phyloP scores from a whole-genome alignment of 1,139 yeast genomes.

The Candida smagusa region DNA sequence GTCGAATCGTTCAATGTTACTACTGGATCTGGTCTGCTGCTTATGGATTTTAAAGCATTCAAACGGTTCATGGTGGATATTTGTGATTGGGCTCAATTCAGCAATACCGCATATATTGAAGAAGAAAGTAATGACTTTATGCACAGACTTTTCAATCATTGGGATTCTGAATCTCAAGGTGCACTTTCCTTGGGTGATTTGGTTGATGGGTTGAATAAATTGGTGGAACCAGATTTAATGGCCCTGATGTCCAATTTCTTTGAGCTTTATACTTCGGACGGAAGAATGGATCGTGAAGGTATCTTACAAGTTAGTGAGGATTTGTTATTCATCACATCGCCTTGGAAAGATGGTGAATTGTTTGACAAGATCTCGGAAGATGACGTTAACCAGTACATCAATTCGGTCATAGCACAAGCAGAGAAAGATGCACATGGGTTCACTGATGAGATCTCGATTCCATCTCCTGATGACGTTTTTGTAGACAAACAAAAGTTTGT shows the following conservation, averaged over 20 bases:
- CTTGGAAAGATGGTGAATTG: slow-evolving; percentile 70
- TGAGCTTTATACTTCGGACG: slow-evolving; percentile 64
- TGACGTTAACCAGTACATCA: slow-evolving; percentile 62
- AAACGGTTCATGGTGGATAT: slow-evolving; percentile 72
- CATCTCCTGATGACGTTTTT: slow-evolving; percentile 55
- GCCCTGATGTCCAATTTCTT: slow-evolving; percentile 76
- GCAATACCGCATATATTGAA: slow-evolving; percentile 23
- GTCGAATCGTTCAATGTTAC: slow-evolving; percentile 65
- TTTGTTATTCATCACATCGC: slow-evolving; percentile 72
- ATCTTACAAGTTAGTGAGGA: slow-evolving; percentile 87
- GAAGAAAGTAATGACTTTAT: slow-evolving; percentile 49
- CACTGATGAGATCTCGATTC: slow-evolving; percentile 26
- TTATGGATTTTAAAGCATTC: slow-evolving; percentile 73
- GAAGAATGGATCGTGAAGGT: slow-evolving; percentile 71
- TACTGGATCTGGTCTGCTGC: slow-evolving; percentile 65
- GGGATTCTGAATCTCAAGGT: slow-evolving; percentile 60
- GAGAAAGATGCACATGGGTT: slow-evolving; percentile 16
- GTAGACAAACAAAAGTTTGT: slow-evolving; percentile 63
- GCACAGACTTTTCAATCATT: slow-evolving; percentile 59
- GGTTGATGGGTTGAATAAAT: slow-evolving; percentile 65
- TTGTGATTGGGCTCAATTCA: slow-evolving; percentile 65
- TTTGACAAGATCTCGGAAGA: slow-evolving; percentile 60
- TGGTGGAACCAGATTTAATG: slow-evolving; percentile 75
- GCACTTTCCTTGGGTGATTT: slow-evolving; percentile 67
- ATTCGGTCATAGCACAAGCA: slow-evolving; percentile 48